Percentiles rank a stretch among this genome's conserved stretches.
Evolutionary conservation across 768 basidiomycete species (phyloP).

Genomic region (Pleurotus salmoneostramineus): DNA sequence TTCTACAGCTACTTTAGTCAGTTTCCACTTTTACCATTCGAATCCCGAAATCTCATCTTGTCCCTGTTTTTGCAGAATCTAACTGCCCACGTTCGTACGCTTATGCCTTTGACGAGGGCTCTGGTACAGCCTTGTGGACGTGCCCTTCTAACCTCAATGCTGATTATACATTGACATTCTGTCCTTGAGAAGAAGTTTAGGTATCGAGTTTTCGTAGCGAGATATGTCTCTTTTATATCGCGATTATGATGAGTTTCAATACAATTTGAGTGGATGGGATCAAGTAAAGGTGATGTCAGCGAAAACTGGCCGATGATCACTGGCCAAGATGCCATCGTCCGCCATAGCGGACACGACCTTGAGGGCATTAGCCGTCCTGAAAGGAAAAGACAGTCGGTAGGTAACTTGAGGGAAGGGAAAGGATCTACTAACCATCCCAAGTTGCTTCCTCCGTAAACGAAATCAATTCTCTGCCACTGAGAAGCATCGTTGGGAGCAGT

Average conservation of each 20-base stretch:
- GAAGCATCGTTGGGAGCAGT: slow-evolving; percentile 31
- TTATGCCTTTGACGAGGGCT: slow-evolving; percentile 44
- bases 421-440: slow-evolving; percentile 34
- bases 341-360: slow-evolving; percentile 35
- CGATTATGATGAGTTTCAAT: not conserved
- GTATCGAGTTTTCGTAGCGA: not conserved
- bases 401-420: not conserved
- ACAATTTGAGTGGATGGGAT: not conserved
- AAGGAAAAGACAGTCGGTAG: not conserved
- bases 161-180: slow-evolving; percentile 26
- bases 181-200: slow-evolving; percentile 6
- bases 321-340: slow-evolving; percentile 50
- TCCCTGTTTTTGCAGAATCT: slow-evolving; percentile 11
- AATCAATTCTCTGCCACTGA: slow-evolving; percentile 42
- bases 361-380: slow-evolving; percentile 32
- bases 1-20: slow-evolving; percentile 17
- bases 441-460: slow-evolving; percentile 47
- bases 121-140: slow-evolving; percentile 42
- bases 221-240: not conserved
- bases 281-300: slow-evolving; percentile 26
- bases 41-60: not conserved
- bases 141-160: slow-evolving; percentile 26
- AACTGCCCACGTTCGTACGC: slow-evolving; percentile 36
- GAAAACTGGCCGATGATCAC: slow-evolving; percentile 56
- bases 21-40: not conserved